Evolutionary conservation across 768 basidiomycete genomes (phyloP).

Genomic region (Cytidiella melzeri): DNA sequence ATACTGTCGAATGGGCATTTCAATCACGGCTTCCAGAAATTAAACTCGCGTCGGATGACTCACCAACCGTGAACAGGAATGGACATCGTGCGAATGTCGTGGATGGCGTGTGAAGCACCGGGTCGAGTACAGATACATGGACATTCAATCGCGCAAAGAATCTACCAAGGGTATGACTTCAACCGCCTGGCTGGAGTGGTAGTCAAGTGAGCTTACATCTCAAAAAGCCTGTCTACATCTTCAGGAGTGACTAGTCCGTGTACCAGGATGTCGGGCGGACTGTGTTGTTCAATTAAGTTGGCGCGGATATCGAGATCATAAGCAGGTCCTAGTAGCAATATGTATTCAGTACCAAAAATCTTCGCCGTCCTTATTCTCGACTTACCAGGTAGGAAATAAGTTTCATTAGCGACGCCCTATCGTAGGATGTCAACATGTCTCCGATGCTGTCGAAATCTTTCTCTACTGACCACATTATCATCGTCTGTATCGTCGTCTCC

Average conservation of each 20-base stretch:
- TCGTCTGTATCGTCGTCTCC: constrained; percentile 34
- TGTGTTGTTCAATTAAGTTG: constrained; percentile 68
- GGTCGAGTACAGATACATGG: constrained; percentile 75
- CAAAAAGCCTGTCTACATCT: constrained; percentile 79
- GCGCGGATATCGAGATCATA: constrained; percentile 66
- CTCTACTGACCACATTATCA: constrained; percentile 51
- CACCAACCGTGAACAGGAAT: constrained; percentile 84
- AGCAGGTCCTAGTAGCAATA: constrained; percentile 49
- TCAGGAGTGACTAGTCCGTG: constrained; percentile 73
- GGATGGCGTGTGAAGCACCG: constrained; percentile 72
- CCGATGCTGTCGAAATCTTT: background rate
- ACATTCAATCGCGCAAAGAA: constrained; percentile 71
- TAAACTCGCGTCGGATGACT: no score
- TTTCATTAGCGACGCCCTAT: constrained; percentile 76
- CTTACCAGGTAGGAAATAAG: constrained; percentile 73
- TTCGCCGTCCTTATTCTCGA: constrained; percentile 1
- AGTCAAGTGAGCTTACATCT: constrained; percentile 50
- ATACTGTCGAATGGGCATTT: constrained; percentile 50
- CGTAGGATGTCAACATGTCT: background rate
- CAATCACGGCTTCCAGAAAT: no score
- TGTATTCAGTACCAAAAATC: background rate
- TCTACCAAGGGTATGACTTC: no score
- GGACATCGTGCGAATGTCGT: constrained; percentile 80
- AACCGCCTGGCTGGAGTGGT: constrained; percentile 3
- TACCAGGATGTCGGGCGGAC: constrained; percentile 75